Conservation (phyloP, 2,329 filamentous ascomycete genomes). For the Nigrospora sphaerica region DNA sequence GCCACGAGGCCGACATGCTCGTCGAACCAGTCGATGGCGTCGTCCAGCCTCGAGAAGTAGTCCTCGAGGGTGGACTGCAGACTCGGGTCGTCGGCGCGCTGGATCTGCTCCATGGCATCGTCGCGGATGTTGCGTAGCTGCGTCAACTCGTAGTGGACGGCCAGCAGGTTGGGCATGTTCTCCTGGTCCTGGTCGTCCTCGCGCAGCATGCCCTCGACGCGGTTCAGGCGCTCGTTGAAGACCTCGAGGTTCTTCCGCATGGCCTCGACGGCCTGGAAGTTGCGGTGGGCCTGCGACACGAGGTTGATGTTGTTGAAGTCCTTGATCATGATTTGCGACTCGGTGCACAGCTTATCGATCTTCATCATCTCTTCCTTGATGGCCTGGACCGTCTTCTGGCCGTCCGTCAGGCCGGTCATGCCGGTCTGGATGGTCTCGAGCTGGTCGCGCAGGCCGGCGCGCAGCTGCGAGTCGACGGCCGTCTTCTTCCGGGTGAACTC, state of each 20-base stretch:
- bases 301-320: constrained; percentile 92
- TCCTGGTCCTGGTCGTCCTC: constrained; percentile 82
- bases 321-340: constrained; percentile 94
- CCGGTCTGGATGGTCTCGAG: constrained; percentile 90
- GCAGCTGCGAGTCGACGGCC: constrained; percentile 83
- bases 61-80: constrained; percentile 80
- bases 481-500: constrained; percentile 94
- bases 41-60: constrained; percentile 81
- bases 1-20: constrained; percentile 86
- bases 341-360: constrained; percentile 94
- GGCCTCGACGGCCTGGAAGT: constrained; percentile 87
- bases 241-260: constrained; percentile 89
- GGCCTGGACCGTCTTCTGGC: constrained; percentile 82
- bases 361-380: constrained; percentile 99
- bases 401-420: constrained; percentile 82
- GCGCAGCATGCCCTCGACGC: constrained; percentile 70
- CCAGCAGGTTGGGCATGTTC: constrained; percentile 85
- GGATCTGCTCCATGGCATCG: constrained; percentile 94
- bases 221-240: constrained; percentile 70
- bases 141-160: constrained; percentile 87
- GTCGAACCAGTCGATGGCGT: constrained; percentile 89
- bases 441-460: constrained; percentile 82
- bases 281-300: constrained; percentile 89
- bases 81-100: constrained; percentile 63
- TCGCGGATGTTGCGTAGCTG: constrained; percentile 89